Conservation (phyloP, 2,329 filamentous ascomycete genomes). For the Lizonia empirigonia region DNA sequence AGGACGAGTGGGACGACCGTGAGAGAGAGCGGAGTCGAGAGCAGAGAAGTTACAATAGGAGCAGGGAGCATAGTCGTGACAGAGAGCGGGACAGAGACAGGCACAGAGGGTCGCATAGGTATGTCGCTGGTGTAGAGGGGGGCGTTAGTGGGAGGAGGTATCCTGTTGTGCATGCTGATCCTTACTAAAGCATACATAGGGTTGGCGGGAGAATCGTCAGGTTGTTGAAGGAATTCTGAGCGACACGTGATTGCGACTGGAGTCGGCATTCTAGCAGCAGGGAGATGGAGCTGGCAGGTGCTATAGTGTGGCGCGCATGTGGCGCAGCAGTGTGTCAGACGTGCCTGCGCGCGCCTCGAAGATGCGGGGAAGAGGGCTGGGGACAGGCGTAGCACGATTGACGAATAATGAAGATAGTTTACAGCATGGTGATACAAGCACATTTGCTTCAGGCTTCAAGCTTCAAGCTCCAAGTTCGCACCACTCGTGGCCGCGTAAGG, state of each 20-base stretch:
- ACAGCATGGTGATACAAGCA: too few relatives aligned
- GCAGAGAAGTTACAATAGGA: conserved; percentile 17
- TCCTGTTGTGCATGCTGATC: conserved; percentile 27
- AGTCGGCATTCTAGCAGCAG: background rate
- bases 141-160: conserved; percentile 44
- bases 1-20: conserved; percentile 35
- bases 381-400: conserved; percentile 2
- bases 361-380: conserved; percentile 1
- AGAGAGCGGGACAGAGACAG: conserved; percentile 24
- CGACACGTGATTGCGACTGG: background rate
- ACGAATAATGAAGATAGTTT: conserved; percentile 6
- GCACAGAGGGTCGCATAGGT: conserved; percentile 34
- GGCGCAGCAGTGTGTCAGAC: background rate
- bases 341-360: too few relatives aligned
- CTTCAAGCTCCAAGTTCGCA: background rate
- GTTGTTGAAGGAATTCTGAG: conserved; percentile 32
- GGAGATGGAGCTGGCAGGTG: background rate
- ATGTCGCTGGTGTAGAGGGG: conserved; percentile 43
- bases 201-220: conserved; percentile 23
- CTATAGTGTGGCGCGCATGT: background rate
- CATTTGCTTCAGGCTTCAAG: background rate
- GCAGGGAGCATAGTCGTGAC: conserved; percentile 20
- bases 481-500: background rate
- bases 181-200: conserved; percentile 29
- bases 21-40: conserved; percentile 25